Evolutionary conservation across 2,329 filamentous ascomycete genomes (phyloP).

Genomic region (Cladorrhinum sp.): DNA sequence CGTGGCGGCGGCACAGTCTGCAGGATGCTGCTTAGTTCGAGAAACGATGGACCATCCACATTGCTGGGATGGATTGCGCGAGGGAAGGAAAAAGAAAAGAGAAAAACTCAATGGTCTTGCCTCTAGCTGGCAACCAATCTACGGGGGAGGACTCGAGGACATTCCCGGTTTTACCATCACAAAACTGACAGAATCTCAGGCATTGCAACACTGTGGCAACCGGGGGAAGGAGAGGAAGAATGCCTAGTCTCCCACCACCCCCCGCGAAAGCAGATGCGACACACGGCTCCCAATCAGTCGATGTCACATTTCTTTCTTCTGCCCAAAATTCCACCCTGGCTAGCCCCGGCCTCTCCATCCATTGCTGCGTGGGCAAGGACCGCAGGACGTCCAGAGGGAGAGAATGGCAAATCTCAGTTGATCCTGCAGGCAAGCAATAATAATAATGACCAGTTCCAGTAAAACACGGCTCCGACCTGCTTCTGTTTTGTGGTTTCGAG

Average conservation of each 20-base stretch:
- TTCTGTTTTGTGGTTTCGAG: not conserved
- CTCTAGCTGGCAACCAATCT: too few relatives aligned
- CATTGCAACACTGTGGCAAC: too few relatives aligned
- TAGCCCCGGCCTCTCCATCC: not conserved
- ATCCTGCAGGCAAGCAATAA: too few relatives aligned
- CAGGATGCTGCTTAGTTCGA: too few relatives aligned
- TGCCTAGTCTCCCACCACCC: not conserved
- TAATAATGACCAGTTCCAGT: not conserved
- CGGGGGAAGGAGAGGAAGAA: not conserved
- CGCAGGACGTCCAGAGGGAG: not conserved
- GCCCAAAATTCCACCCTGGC: not conserved
- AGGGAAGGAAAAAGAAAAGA: too few relatives aligned
- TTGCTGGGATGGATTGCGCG: too few relatives aligned
- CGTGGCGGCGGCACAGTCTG: not conserved
- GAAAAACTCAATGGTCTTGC: too few relatives aligned
- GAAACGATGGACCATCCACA: too few relatives aligned
- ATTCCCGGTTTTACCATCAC: too few relatives aligned
- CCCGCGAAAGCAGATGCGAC: not conserved
- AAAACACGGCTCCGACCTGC: not conserved
- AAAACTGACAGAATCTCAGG: too few relatives aligned
- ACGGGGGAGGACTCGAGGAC: too few relatives aligned
- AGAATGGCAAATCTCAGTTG: not conserved
- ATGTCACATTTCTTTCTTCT: slow-evolving; percentile 2
- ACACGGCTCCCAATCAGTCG: not conserved
- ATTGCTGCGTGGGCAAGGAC: not conserved